Percentiles rank a stretch among this genome's conserved stretches.
Conservation (phyloP, 2,329 filamentous ascomycete species). For the Sporothrix sp. region DNA sequence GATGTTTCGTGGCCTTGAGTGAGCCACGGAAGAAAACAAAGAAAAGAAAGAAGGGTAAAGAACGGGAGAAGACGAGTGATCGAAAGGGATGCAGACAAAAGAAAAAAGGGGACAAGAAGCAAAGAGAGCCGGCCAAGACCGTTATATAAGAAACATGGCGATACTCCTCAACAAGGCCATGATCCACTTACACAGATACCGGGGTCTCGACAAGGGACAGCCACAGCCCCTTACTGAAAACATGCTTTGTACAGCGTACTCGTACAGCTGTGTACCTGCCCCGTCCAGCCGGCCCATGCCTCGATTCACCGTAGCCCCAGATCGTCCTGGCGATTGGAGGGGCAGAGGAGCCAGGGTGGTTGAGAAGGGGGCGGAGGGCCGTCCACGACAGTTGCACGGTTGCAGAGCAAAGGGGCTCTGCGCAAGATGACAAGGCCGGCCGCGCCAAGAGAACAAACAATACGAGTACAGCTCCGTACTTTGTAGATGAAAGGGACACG, state of each 20-base stretch:
- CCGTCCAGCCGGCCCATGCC: not conserved
- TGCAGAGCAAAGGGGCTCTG: not conserved
- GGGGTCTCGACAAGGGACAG: not conserved
- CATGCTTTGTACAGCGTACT: no score
- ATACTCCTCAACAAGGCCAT: not conserved
- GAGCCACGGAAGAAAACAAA: slow-evolving; percentile 1
- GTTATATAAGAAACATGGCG: not conserved
- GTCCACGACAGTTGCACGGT: not conserved
- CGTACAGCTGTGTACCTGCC: no score
- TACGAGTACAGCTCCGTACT: no score
- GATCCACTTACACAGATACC: slow-evolving; percentile 2
- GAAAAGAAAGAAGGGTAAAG: not conserved
- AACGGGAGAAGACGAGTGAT: not conserved
- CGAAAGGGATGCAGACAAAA: not conserved
- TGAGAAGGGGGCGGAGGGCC: not conserved
- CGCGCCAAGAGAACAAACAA: no score
- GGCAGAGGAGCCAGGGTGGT: not conserved
- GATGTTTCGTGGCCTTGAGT: not conserved
- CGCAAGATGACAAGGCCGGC: no score
- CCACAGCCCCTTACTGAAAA: no score
- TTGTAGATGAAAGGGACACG: not conserved
- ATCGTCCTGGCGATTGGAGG: slow-evolving; percentile 2
- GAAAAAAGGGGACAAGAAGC: not conserved
- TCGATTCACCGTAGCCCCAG: not conserved
- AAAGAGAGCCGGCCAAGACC: not conserved